Evolutionary conservation across 192 early-diverging fungal species (phyloP), one percentile per base, ranked within the genome.

Genomic region (Coemansia sp.): DNA sequence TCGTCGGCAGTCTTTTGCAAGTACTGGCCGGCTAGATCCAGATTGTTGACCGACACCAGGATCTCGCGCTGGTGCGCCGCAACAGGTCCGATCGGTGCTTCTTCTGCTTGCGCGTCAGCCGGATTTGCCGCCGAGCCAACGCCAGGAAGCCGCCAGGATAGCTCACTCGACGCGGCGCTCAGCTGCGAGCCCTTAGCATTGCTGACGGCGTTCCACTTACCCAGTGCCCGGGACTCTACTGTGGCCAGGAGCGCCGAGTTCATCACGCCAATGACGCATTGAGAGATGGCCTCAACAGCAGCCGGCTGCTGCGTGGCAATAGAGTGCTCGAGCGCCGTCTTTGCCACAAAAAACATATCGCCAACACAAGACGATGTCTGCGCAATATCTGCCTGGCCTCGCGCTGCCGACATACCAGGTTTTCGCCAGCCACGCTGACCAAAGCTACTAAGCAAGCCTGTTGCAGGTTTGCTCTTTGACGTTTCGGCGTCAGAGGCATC

Each of bases 291-390:
- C 6, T 87, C 87, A 3, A 95, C 68, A 0, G 87, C 84, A 18
- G 91, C 82, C 15, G 89, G 70, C 63, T 93, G 87, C 41, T 87
- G 83, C 0, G 93, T 93, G n/a, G 89, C 77, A 1, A 97, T 73
- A 1, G 88, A 86, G 55, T 94, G 86, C 34, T 85, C 84, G 7
- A 93, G 73, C 5, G 88, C 86, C 24, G 89, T 91, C 63, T 92
- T 91, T 22, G 93, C 74, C 41, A 99, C 91, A 74, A 92, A 99
- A 72, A 98, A 97, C 8, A 96, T 87, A 67, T 99, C 97, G 45
- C 94, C 97, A 10, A 98, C 95, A 65, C 91, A 83, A 3, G 81
- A 83, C 0, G 81, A 83, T 0, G 81, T 83, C 32, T 69, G 66
- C 30, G 67, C 65, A 12, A 69, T 56, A 29, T 59, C 55, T 4